These are phyloP conservation scores for Ascochyta koolunga DNA, from an alignment of 2,329 filamentous ascomycete species.

Conservation along the genomic window DNA sequence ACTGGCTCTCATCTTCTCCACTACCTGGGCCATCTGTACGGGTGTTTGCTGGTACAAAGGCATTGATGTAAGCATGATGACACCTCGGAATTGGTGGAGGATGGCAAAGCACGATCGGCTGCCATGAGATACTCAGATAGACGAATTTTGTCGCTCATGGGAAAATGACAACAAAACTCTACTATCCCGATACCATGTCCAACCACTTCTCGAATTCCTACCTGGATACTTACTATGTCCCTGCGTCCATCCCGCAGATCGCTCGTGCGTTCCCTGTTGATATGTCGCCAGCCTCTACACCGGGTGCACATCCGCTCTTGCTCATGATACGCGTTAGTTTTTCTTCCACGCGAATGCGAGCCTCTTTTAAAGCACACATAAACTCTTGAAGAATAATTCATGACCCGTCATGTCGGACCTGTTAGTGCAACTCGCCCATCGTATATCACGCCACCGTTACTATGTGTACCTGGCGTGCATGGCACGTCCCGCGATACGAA, in stretches of 20 bases:
- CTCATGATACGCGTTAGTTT: not conserved
- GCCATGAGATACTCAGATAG: not conserved
- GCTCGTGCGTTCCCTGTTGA: not conserved
- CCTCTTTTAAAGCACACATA: not conserved
- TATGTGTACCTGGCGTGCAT: not conserved
- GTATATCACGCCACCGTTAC: not conserved
- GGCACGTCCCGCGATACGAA: not conserved
- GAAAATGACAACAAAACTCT: not conserved
- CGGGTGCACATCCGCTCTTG: not conserved
- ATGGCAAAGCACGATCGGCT: constrained; percentile 13
- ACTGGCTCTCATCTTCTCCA: constrained; percentile 27
- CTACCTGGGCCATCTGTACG: constrained; percentile 29
- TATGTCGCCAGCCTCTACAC: not conserved
- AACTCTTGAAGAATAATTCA: not conserved
- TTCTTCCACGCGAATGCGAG: not conserved
- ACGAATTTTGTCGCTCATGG: not conserved
- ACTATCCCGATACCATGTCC: not conserved
- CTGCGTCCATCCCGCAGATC: not conserved
- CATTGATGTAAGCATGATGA: constrained; percentile 30
- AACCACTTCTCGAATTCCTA: no score
- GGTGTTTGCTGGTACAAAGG: constrained; percentile 34
- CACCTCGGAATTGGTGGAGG: constrained; percentile 25
- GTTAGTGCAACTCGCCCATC: not conserved
- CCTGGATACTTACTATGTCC: not conserved
- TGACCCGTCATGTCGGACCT: not conserved